Evolutionary conservation across 352 stramenopile genomes (phyloP), one percentile per base, ranked within the genome.

Genomic region (Halophytophthora batemanensis): DNA sequence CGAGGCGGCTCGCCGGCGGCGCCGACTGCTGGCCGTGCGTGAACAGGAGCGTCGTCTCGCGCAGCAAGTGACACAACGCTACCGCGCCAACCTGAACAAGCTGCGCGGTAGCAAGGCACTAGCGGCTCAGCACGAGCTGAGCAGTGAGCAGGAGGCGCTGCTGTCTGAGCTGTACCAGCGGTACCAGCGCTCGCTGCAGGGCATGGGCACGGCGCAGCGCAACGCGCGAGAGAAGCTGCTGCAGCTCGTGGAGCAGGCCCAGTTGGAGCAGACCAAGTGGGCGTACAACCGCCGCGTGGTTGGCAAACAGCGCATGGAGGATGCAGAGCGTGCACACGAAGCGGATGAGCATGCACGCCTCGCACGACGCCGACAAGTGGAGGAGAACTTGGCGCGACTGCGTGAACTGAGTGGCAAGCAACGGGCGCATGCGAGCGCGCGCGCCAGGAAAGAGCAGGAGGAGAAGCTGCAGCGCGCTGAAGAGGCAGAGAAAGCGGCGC

Each of bases 11-110:
- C 66, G 64, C 53, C 76, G 81, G 3, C 65, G 70, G 14, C 63
- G 62, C 51, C 74, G 74, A 6, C 61, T 91, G 21, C 56, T 87
- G 38, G 67, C 71, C 17, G 71, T 89, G 41, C 78, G 81, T 19
- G 66, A 76, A 19, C 62, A 81, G 18, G 81, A 91, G 54, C 75
- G 74, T 21, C 71, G 65, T 34, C 49, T 84, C 1, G 71, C 81
- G 38, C 77, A 86, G 57, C 59, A 85, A 28, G 75, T 91, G 56
- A 91, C 81, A 28, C 63, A 74, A 52, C 74, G 78, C 5, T 91
- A 91, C 53, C 77, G 77, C 35, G 64, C 82, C 11, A 89, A 90
- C 53, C 50, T 90, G 43, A 64, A 63, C 2, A 57, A 59, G 18
- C 52, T 92, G 50, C 81, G 81, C 46, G 35, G 53, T 18, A 39